Evolutionary conservation across 2,329 filamentous ascomycete genomes (phyloP), one percentile per base, ranked within the genome.

Genomic region (Coniochaeta sp.): DNA sequence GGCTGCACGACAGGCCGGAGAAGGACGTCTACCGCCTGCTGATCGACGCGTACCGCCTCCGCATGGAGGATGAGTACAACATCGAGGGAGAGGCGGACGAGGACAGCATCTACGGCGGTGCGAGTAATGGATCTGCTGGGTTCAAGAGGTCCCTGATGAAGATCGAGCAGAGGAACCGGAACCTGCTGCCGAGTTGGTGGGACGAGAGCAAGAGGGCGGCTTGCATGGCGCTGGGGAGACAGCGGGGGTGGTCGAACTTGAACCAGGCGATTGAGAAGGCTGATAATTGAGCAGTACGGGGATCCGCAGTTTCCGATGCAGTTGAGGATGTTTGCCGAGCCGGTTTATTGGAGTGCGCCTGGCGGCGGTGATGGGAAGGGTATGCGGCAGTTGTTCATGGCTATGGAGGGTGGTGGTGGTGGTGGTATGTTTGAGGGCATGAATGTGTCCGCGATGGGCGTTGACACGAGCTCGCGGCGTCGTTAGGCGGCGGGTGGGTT

Each of bases 31-130:
- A 71, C 59, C 57, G 63, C 22, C 56, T 76, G 1, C 67, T 79
- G 10, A 67, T 78, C 50, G 75, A 79, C 54, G 55, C 66, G 2
- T 78, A 77, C 57, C 72, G 73, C 27, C 56, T 79, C n/a, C 70
- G 68, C n/a, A 52, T 69, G n/a, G 64, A 70, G 3, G 73, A 76
- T 52, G 52, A 60, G 8, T 61, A 63, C 55, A 60, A 52, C 0
- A 51, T 66, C 2, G 58, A 63, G 1, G 63, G 65, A 33, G 48
- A 61, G 0, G 30, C 49, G 1, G 62, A 63, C 2, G 13, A 20
- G 0, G 67, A 65, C 52, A 63, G 62, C 52, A 31, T 72, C 20
- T 24, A 42, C 22, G 35, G 35, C 12, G 35, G 35, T 13, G n/a
- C 35, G 10, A 4, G 18, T 3, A 7, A 63, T 48, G 61, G 61